A percentile compares a stretch with the other conserved stretches of the same genome.
phyloP scores from a whole-genome alignment of 2,329 filamentous ascomycete genomes.

The Aplosporella prunicola region DNA sequence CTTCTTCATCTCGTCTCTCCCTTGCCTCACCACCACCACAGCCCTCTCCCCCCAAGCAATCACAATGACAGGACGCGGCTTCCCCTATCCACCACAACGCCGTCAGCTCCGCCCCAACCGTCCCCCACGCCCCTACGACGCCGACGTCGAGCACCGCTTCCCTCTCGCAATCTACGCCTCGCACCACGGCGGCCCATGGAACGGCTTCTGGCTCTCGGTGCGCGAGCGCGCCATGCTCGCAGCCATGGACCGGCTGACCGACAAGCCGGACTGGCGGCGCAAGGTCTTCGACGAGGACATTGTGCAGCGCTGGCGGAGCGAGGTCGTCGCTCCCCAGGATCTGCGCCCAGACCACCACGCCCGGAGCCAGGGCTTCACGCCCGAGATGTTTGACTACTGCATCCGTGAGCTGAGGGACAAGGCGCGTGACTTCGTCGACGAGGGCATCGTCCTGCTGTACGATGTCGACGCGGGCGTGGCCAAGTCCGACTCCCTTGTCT shows the following conservation, averaged over 20 bases:
- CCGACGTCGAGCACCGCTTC: constrained; percentile 19
- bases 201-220: constrained; percentile 21
- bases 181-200: not conserved
- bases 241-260: constrained; percentile 32
- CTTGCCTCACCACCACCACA: no score
- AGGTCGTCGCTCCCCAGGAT: constrained; percentile 16
- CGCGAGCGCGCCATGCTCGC: constrained; percentile 32
- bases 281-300: constrained; percentile 29
- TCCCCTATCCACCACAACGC: no score
- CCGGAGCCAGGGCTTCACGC: not conserved
- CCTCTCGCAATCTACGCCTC: constrained; percentile 25
- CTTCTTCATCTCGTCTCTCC: no score
- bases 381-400: constrained; percentile 11
- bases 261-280: constrained; percentile 31
- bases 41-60: no score
- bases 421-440: constrained; percentile 35
- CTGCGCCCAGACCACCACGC: not conserved
- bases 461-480: constrained; percentile 38
- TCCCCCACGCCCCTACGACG: no score
- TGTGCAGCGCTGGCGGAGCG: constrained; percentile 24
- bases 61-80: no score
- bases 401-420: constrained; percentile 43
- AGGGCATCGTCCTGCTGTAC: constrained; percentile 35
- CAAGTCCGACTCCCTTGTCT: constrained; percentile 45
- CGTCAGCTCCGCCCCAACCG: no score